phyloP scores from a whole-genome alignment of 2,329 filamentous ascomycete genomes.

The Alternaria viburni region DNA sequence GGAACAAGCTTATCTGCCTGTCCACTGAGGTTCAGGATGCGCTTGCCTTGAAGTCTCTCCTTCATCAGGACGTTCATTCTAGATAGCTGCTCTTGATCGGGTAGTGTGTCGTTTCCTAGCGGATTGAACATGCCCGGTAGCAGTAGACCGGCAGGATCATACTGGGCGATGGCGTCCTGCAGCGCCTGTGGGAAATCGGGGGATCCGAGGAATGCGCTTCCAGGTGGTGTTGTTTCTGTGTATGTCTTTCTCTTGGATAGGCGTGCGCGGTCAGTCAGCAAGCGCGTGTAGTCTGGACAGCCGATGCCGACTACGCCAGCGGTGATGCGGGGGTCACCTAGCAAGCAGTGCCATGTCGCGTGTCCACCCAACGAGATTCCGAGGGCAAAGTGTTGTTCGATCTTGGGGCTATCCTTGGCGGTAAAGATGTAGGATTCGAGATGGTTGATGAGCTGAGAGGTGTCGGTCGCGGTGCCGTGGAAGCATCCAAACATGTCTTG shows the following conservation, averaged over 20 bases:
- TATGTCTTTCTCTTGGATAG: constrained; percentile 70
- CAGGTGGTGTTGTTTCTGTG: constrained; percentile 61
- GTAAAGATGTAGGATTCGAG: constrained; percentile 77
- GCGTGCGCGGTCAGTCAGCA: constrained; percentile 81
- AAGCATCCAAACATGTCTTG: constrained; percentile 89
- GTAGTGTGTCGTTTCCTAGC: constrained; percentile 30
- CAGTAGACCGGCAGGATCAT: constrained; percentile 78
- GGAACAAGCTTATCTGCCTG: constrained; percentile 79
- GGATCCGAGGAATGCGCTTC: constrained; percentile 74
- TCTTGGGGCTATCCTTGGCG: constrained; percentile 48
- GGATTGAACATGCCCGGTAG: constrained; percentile 53
- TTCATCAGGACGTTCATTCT: constrained; percentile 43
- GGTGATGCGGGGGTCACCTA: constrained; percentile 79
- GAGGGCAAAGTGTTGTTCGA: constrained; percentile 72
- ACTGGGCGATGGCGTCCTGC: constrained; percentile 65
- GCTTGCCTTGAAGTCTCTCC: constrained; percentile 55
- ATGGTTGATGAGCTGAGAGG: constrained; percentile 75
- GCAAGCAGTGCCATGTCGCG: constrained; percentile 80
- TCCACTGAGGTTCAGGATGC: constrained; percentile 52
- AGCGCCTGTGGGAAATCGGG: constrained; percentile 76
- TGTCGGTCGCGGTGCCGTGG: constrained; percentile 75
- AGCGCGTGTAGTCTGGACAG: constrained; percentile 82
- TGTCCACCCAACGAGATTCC: constrained; percentile 90
- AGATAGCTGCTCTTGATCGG: constrained; percentile 43
- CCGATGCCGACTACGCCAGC: constrained; percentile 83